Conservation (phyloP, 148 eudicot species). For the Fagopyrum homotropicum region DNA sequence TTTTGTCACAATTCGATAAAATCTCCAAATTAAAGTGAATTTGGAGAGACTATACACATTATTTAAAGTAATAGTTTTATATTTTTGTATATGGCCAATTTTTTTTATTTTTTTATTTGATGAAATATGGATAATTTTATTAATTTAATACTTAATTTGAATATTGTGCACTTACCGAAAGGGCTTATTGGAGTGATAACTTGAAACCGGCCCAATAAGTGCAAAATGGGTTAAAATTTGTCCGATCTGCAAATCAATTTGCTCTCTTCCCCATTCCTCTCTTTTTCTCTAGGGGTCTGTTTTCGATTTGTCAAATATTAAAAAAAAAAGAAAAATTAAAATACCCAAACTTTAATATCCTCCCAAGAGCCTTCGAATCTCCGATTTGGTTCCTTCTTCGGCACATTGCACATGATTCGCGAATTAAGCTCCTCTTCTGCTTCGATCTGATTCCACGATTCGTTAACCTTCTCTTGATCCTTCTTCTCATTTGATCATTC, state of each 20-base stretch:
- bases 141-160: no score
- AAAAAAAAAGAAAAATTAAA: background rate
- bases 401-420: conserved; percentile 12
- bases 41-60: no score
- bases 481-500: conserved; percentile 1
- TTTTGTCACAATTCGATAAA: no score
- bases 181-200: background rate
- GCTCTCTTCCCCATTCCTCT: background rate
- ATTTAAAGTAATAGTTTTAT: no score
- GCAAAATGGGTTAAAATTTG: background rate
- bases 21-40: no score
- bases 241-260: background rate
- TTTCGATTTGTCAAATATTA: background rate
- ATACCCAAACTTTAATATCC: conserved; percentile 2
- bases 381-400: background rate
- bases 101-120: no score
- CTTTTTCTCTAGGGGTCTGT: background rate
- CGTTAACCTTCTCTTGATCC: background rate
- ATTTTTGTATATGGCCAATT: no score
- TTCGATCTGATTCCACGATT: conserved; percentile 4
- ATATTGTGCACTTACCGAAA: no score
- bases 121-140: no score
- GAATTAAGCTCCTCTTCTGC: background rate
- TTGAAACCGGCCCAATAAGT: background rate
- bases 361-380: background rate